Conservation (phyloP, 768 basidiomycete genomes). For the Mrakia hoshinonis region DNA sequence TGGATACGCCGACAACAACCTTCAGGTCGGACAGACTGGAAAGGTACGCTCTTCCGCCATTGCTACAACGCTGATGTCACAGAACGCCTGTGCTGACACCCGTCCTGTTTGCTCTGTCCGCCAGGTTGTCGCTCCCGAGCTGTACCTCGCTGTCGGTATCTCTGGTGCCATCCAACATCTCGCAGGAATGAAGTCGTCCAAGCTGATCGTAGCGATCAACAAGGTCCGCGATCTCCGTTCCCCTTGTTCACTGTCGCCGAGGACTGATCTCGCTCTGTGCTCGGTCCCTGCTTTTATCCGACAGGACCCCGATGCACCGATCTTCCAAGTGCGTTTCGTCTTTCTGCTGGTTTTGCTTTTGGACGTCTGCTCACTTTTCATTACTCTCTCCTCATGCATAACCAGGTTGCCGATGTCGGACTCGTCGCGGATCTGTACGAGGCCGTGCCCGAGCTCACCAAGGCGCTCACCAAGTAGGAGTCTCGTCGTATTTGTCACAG, state of each 20-base stretch:
- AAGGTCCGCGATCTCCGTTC: conserved; percentile 52
- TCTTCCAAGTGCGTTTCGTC: conserved; percentile 58
- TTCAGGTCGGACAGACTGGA: conserved; percentile 99
- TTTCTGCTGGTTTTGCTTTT: background rate
- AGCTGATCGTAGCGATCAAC: conserved; percentile 95
- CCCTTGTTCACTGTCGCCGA: conserved; percentile 4
- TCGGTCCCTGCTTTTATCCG: background rate
- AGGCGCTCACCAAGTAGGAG: conserved; percentile 63
- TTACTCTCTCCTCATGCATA: background rate
- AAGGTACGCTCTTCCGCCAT: conserved; percentile 45
- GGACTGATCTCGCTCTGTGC: background rate
- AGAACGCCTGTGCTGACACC: background rate
- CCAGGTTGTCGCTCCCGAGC: conserved; percentile 80
- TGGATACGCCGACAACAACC: conserved; percentile 92
- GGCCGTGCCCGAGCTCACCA: conserved; percentile 77
- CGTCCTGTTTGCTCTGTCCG: background rate
- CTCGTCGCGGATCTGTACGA: conserved; percentile 90
- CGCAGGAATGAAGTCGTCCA: conserved; percentile 99
- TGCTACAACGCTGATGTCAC: background rate
- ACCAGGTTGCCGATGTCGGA: conserved; percentile 74
- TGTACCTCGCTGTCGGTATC: conserved; percentile 94
- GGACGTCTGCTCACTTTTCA: background rate
- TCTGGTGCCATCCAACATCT: conserved; percentile 98
- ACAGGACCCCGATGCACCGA: conserved; percentile 92
- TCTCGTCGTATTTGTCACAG: no score